Percentiles rank a stretch among this genome's conserved stretches.
These are phyloP conservation scores for Talaromyces piceae DNA, from an alignment of 2,329 filamentous ascomycete genomes.

Conservation along the genomic window DNA sequence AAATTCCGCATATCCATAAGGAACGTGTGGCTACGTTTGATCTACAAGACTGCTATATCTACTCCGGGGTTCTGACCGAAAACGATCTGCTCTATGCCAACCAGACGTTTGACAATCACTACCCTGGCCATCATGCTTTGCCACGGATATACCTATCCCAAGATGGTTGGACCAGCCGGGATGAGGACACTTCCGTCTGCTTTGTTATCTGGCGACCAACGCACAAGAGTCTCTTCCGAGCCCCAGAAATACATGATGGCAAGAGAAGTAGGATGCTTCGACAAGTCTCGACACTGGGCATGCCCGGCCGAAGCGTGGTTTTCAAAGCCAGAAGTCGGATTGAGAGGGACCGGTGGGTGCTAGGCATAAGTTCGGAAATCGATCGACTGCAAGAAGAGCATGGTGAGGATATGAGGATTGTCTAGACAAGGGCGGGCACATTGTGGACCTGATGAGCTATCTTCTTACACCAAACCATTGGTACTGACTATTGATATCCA, in stretches of 20 bases:
- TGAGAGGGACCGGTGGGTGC: conserved; percentile 61
- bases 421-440: conserved; percentile 11
- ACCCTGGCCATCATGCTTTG: conserved; percentile 52
- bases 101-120: conserved; percentile 56
- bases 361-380: conserved; percentile 59
- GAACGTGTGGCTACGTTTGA: conserved; percentile 53
- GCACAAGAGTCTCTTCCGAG: conserved; percentile 49
- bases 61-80: conserved; percentile 56
- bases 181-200: conserved; percentile 59
- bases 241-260: conserved; percentile 32
- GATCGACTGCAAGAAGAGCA: conserved; percentile 46
- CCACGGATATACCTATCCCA: conserved; percentile 52
- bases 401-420: conserved; percentile 45
- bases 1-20: conserved; percentile 55
- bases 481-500: background rate
- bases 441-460: background rate
- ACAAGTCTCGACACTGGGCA: conserved; percentile 54
- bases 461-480: background rate
- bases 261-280: conserved; percentile 43
- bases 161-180: conserved; percentile 54
- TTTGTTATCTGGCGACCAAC: conserved; percentile 61
- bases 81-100: conserved; percentile 58
- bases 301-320: conserved; percentile 55
- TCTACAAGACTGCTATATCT: conserved; percentile 58
- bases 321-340: conserved; percentile 59